Conservation (phyloP, 2,329 filamentous ascomycete genomes). For the Zymoseptoria passerinii region DNA sequence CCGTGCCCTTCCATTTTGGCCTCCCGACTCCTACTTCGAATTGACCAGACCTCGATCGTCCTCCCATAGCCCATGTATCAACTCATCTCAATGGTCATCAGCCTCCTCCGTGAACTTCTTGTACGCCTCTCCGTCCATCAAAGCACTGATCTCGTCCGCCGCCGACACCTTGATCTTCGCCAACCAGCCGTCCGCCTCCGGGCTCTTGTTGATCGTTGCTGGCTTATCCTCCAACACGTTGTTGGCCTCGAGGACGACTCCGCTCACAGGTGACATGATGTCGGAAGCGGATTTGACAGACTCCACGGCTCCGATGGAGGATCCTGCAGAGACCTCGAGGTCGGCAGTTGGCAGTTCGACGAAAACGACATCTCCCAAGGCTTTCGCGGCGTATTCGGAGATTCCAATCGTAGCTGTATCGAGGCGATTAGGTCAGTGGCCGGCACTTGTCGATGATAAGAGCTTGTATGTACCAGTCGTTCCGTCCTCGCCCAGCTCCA, state of each 20-base stretch:
- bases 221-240: conserved; percentile 72
- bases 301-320: conserved; percentile 88
- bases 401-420: conserved; percentile 63
- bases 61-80: neutral
- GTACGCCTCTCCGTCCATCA: conserved; percentile 76
- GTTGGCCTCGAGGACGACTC: conserved; percentile 70
- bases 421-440: conserved; percentile 3
- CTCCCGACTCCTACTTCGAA: neutral
- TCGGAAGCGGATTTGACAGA: conserved; percentile 98
- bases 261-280: conserved; percentile 80
- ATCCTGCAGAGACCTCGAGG: conserved; percentile 62
- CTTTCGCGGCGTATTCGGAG: conserved; percentile 81
- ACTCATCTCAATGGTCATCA: conserved; percentile 12
- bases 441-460: neutral
- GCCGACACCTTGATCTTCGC: conserved; percentile 74
- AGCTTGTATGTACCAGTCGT: conserved; percentile 54
- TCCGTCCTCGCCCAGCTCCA: conserved; percentile 75
- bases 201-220: conserved; percentile 76
- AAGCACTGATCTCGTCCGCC: conserved; percentile 57
- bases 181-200: conserved; percentile 89
- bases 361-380: conserved; percentile 93
- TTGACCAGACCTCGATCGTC: neutral
- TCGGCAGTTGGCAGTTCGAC: conserved; percentile 79
- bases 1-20: neutral
- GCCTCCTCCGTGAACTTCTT: conserved; percentile 59